Conservation (phyloP, 2,329 filamentous ascomycete species). For the Gnomoniopsis smithogilvyi region DNA sequence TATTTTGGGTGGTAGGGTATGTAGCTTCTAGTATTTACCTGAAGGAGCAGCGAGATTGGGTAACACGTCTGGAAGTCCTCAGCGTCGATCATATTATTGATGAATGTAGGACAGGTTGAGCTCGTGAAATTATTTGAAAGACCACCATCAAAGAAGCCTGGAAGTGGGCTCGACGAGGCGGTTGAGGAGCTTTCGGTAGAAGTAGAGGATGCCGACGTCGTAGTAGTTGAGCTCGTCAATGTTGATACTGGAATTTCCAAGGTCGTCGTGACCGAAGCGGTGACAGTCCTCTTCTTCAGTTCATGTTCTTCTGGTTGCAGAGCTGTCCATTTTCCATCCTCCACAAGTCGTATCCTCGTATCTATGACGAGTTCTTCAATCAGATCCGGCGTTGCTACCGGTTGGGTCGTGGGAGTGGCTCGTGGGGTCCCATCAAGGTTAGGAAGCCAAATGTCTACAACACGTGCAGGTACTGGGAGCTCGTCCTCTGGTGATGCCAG, state of each 20-base stretch:
- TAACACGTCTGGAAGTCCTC: conserved; percentile 70
- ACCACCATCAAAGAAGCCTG: conserved; percentile 65
- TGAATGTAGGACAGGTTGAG: conserved; percentile 62
- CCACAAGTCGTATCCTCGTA: conserved; percentile 29
- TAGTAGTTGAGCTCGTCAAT: conserved; percentile 21
- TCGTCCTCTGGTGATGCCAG: conserved; percentile 21
- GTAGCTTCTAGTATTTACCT: conserved; percentile 47
- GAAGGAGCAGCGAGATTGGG: conserved; percentile 79
- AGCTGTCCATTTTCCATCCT: conserved; percentile 34
- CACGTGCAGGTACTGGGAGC: conserved; percentile 23
- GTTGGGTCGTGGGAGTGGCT: conserved; percentile 15
- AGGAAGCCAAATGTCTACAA: conserved; percentile 20
- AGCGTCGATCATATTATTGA: conserved; percentile 64
- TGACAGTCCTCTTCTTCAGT: conserved; percentile 20
- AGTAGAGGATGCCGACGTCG: conserved; percentile 16
- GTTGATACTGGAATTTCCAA: conserved; percentile 29
- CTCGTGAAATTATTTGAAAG: conserved; percentile 60
- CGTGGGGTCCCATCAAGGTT: not conserved
- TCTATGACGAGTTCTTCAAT: conserved; percentile 34
- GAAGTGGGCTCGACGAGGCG: conserved; percentile 42
- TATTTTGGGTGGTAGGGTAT: not conserved
- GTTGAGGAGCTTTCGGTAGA: conserved; percentile 26
- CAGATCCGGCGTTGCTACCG: conserved; percentile 24
- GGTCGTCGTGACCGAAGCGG: conserved; percentile 22
- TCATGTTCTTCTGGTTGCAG: conserved; percentile 32